Percentiles rank a stretch among this genome's conserved stretches.
These are phyloP conservation scores for Penicillium capsulatum DNA, from an alignment of 2,329 filamentous ascomycete genomes.

Conservation along the genomic window DNA sequence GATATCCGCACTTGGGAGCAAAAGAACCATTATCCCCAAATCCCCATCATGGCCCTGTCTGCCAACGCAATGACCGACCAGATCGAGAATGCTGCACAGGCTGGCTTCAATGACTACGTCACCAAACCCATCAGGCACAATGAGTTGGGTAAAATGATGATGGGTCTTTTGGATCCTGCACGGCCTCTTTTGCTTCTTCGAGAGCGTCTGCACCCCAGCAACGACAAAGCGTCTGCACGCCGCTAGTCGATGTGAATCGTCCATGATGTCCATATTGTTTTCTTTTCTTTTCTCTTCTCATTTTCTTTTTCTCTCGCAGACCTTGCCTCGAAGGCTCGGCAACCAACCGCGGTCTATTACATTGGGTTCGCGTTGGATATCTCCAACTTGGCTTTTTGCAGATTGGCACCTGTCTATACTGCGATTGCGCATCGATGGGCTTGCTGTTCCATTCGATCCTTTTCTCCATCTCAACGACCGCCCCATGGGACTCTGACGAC, in stretches of 20 bases:
- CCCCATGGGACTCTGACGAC: neutral
- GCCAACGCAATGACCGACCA: conserved; percentile 50
- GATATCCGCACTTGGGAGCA: conserved; percentile 47
- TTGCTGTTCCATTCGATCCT: no score
- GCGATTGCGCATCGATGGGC: no score
- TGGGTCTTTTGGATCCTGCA: conserved; percentile 44
- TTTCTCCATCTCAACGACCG: conserved; percentile 3
- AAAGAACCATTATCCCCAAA: conserved; percentile 44
- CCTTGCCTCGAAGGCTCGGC: no score
- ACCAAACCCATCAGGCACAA: conserved; percentile 50
- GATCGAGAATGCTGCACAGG: conserved; percentile 44
- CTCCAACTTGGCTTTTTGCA: no score
- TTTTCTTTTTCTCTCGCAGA: conserved; percentile 3
- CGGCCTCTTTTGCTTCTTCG: conserved; percentile 42
- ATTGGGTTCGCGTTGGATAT: no score
- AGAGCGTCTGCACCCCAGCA: conserved; percentile 33
- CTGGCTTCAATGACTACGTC: conserved; percentile 49
- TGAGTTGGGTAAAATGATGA: conserved; percentile 49
- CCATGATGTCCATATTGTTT: neutral
- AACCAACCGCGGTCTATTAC: no score
- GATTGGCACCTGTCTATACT: no score
- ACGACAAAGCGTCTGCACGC: conserved; percentile 15
- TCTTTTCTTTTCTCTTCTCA: neutral
- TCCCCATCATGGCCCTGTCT: conserved; percentile 49
- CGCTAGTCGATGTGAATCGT: conserved; percentile 8